phyloP scores from a whole-genome alignment of 192 early-diverging fungal species.

The Cetraspora pellucida region DNA sequence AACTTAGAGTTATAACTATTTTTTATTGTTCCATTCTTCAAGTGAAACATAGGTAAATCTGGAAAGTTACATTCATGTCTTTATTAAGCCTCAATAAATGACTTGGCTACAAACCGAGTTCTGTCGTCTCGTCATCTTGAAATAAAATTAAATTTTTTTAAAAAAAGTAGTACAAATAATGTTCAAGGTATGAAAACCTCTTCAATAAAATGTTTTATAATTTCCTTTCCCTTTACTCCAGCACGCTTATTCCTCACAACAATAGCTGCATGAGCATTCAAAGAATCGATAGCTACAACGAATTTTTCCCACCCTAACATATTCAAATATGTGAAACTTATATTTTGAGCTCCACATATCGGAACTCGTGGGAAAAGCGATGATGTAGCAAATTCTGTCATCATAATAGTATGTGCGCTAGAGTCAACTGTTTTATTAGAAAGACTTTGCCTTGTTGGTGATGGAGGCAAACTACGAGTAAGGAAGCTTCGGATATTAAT shows the following conservation, averaged over 20 bases:
- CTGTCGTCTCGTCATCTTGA: too few species aligned
- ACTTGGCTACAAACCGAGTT: too few species aligned
- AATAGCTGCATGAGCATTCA: slow-evolving; percentile 58
- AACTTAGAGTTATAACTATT: too few species aligned
- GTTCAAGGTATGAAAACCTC: slow-evolving; percentile 1
- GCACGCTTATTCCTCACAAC: slow-evolving; percentile 49
- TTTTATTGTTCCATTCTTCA: too few species aligned
- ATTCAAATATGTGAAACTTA: slow-evolving; percentile 46
- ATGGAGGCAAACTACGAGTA: background rate
- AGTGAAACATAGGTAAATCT: too few species aligned
- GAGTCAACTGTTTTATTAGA: background rate
- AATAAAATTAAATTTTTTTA: too few species aligned
- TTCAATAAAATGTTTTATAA: slow-evolving; percentile 57
- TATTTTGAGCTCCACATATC: slow-evolving; percentile 25
- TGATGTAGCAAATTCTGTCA: slow-evolving; percentile 35
- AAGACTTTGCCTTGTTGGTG: background rate
- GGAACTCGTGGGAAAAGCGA: slow-evolving; percentile 26
- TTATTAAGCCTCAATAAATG: too few species aligned
- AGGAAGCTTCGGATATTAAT: slow-evolving; percentile 24
- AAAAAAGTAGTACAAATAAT: too few species aligned
- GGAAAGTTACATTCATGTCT: too few species aligned
- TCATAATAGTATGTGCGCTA: background rate
- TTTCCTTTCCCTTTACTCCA: slow-evolving; percentile 41
- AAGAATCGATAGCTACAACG: slow-evolving; percentile 46
- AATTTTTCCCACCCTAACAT: slow-evolving; percentile 50